These are phyloP conservation scores for Globisporangium okanoganense DNA, from an alignment of 352 stramenopile species.

Conservation along the genomic window DNA sequence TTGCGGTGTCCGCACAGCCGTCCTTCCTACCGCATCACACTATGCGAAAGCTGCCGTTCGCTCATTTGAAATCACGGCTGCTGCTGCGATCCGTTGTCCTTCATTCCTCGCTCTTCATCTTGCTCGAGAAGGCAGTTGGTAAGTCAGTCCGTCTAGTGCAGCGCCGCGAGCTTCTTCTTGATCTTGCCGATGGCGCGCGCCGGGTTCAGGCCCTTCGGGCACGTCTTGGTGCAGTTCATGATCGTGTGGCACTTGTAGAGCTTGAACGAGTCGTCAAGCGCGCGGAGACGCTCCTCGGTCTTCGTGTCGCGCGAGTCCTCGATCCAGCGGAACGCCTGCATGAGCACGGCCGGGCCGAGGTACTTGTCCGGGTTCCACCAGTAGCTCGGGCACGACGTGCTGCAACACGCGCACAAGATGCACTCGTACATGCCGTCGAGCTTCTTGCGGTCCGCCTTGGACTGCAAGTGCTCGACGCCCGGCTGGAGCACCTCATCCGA, in stretches of 20 bases:
- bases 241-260: conserved; percentile 99
- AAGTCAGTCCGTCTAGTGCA: conserved; percentile 49
- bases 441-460: conserved; percentile 97
- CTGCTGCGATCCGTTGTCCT: not conserved
- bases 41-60: not conserved
- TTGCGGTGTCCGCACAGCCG: not conserved
- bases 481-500: conserved; percentile 85
- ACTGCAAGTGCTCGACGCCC: conserved; percentile 87
- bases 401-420: conserved; percentile 99
- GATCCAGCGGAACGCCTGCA: conserved; percentile 98
- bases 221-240: conserved; percentile 99
- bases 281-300: conserved; percentile 93
- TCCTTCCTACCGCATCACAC: not conserved
- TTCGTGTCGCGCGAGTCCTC: conserved; percentile 97
- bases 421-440: conserved; percentile 99
- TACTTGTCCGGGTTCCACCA: conserved; percentile 99
- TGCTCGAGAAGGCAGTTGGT: not conserved
- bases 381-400: conserved; percentile 98
- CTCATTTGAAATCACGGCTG: not conserved
- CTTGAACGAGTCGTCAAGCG: conserved; percentile 98
- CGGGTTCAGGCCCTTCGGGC: conserved; percentile 99
- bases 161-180: conserved; percentile 92
- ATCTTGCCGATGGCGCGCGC: conserved; percentile 98
- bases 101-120: not conserved
- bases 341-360: conserved; percentile 89